Base-by-base conservation (phyloP, 2,329 filamentous ascomycete genomes). In the Cordyceps fumosorosea region DNA sequence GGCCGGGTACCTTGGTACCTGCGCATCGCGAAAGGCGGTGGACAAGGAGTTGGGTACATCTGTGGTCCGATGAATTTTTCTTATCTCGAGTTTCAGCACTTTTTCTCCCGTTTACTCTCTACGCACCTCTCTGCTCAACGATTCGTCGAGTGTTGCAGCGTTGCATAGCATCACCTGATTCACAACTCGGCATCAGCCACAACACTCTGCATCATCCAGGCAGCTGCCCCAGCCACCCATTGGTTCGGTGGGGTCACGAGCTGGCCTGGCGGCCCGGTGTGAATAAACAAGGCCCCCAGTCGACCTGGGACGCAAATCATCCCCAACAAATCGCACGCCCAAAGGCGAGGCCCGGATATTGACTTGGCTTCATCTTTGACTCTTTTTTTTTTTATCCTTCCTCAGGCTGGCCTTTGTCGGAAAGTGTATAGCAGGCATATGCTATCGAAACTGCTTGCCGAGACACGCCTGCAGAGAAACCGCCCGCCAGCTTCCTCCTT, bases 201-300 rank as follows among this genome's bases (percentile, higher is more conserved):
- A 50, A 22, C 11, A 24, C 12, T 16, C 3, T 20, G 26, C 16
- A 55, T 55, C 53, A 22, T 14, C 40, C 44, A 58, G 45, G 56
- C 56, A 58, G 44, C 55, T 50, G 45, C 34, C 44, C 45, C 55
- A 40, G 56, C 56, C 32, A 42, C 44, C 37, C 48, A 59, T 16
- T 59, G 45, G 56, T 59, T 59, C 48, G 47, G 47, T 59, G 56
- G 47, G 56, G 56, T 60, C 48, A 60, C 56, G 48, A 60, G 56
- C 56, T 44, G 5, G 55, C 26, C 20, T 24, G 40, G 18, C 34
- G 34, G 40, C 40, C 40, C 16, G 40, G 34, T 12, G 34, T 37
- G 34, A 37, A 34, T 60, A 52, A 60, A 60, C 56, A 60, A 44
- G 32, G 42, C 37, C 55, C 29, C 18, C 56, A 12, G 56, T 58